A percentile compares a stretch with the other conserved stretches of the same genome.
Conservation (phyloP, 768 basidiomycete species). For the Russula sp. region DNA sequence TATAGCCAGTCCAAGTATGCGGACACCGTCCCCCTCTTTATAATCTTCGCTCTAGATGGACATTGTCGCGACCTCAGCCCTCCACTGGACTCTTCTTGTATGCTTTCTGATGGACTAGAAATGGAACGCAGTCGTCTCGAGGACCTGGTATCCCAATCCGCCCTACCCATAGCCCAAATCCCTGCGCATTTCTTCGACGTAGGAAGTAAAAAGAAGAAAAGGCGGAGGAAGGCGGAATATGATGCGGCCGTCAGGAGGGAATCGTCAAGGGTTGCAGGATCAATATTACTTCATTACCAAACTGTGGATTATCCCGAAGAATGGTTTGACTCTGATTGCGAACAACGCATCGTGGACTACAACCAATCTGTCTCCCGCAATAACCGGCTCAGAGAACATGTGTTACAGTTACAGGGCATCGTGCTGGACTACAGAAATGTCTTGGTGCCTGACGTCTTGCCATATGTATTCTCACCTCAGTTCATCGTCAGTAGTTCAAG, state of each 20-base stretch:
- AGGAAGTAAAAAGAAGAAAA: not conserved
- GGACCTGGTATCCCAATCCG: not conserved
- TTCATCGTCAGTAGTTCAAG: not conserved
- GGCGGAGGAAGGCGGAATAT: not conserved
- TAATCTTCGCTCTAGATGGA: not conserved
- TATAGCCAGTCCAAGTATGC: slow-evolving; percentile 2
- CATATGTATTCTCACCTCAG: not conserved
- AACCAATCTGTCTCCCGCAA: not conserved
- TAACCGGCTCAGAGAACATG: not conserved
- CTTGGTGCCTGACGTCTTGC: not conserved
- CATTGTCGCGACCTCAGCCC: not conserved
- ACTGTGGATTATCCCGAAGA: not conserved
- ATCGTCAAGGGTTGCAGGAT: not conserved
- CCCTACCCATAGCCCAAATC: not conserved
- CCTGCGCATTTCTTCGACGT: not conserved
- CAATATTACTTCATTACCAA: not conserved
- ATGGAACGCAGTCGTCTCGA: not conserved
- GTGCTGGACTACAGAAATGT: not conserved
- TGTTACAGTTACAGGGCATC: not conserved
- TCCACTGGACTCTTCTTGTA: not conserved
- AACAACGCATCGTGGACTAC: not conserved
- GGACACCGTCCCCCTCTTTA: not conserved
- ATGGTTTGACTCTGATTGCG: slow-evolving; percentile 1
- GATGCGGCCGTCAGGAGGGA: not conserved
- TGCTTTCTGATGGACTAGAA: not conserved